Conservation (phyloP, 2,329 filamentous ascomycete genomes). For the Penicillium nordicum region DNA sequence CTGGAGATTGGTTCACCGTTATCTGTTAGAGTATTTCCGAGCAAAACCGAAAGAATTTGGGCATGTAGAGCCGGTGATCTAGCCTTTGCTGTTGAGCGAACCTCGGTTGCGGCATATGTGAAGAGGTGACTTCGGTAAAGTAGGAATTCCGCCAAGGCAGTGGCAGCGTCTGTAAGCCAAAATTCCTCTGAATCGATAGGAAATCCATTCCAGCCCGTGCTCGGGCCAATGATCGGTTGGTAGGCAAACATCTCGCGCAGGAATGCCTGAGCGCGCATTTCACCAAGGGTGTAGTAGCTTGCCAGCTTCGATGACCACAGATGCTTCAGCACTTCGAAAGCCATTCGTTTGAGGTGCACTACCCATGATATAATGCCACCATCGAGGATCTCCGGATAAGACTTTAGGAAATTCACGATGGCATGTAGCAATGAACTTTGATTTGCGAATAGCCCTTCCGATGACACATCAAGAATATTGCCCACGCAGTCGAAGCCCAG, state of each 20-base stretch:
- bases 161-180: slow-evolving; percentile 63
- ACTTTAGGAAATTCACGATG: slow-evolving; percentile 67
- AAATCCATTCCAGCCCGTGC: slow-evolving; percentile 70
- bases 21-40: slow-evolving; percentile 65
- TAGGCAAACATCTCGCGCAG: slow-evolving; percentile 72
- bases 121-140: slow-evolving; percentile 71
- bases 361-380: slow-evolving; percentile 64
- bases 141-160: slow-evolving; percentile 73
- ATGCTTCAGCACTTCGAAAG: slow-evolving; percentile 70
- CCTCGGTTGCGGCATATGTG: slow-evolving; percentile 80
- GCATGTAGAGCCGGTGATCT: slow-evolving; percentile 68
- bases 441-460: slow-evolving; percentile 66
- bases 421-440: slow-evolving; percentile 79
- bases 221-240: slow-evolving; percentile 67
- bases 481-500: slow-evolving; percentile 80
- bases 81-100: slow-evolving; percentile 71
- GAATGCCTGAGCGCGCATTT: slow-evolving; percentile 76
- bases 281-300: slow-evolving; percentile 67
- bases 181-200: slow-evolving; percentile 62
- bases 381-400: slow-evolving; percentile 63
- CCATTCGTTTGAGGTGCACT: slow-evolving; percentile 64
- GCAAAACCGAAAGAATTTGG: slow-evolving; percentile 64
- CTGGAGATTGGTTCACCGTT: slow-evolving; percentile 65
- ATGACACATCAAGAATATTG: slow-evolving; percentile 64
- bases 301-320: slow-evolving; percentile 84